Evolutionary conservation across 176 grass and related monocot species (phyloP).

Genomic region (maize (Zea mays)): DNA sequence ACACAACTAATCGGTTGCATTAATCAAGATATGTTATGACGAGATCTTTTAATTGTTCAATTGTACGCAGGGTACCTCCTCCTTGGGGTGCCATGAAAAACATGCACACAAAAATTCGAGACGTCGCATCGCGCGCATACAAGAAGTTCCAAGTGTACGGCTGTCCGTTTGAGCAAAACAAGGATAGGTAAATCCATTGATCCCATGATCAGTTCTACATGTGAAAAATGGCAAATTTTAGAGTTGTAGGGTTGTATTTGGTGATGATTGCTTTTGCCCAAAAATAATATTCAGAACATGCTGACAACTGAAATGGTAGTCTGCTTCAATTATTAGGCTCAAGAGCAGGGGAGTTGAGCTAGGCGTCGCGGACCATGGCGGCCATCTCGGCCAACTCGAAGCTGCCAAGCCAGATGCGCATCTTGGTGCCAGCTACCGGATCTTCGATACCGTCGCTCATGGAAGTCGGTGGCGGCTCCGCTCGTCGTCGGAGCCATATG

Average conservation of each 20-base stretch:
- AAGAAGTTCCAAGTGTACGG: constrained; percentile 83
- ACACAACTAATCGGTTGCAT: too few relatives aligned
- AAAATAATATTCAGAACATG: neutral
- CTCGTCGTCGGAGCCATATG: too few relatives aligned
- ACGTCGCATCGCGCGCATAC: constrained; percentile 42
- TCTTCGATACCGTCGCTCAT: too few relatives aligned
- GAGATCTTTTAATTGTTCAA: too few relatives aligned
- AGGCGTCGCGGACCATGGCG: constrained; percentile 57
- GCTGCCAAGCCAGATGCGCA: constrained; percentile 78
- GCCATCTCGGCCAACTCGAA: constrained; percentile 84
- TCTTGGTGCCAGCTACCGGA: constrained; percentile 25
- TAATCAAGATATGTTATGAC: too few relatives aligned
- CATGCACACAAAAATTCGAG: constrained; percentile 80
- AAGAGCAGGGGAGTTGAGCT: constrained; percentile 62
- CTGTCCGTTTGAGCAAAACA: constrained; percentile 74
- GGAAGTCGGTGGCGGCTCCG: too few relatives aligned
- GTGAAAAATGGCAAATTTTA: neutral
- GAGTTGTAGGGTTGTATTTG: neutral
- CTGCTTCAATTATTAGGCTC: neutral
- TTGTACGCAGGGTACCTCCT: too few relatives aligned
- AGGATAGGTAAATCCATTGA: neutral
- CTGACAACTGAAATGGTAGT: neutral
- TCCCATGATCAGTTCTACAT: constrained; percentile 9
- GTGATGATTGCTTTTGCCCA: neutral
- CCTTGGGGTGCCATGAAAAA: constrained; percentile 73